Percentiles rank a stretch among this genome's conserved stretches.
phyloP scores from a whole-genome alignment of 805 yeast species.

The Tetrapisispora phaffii region DNA sequence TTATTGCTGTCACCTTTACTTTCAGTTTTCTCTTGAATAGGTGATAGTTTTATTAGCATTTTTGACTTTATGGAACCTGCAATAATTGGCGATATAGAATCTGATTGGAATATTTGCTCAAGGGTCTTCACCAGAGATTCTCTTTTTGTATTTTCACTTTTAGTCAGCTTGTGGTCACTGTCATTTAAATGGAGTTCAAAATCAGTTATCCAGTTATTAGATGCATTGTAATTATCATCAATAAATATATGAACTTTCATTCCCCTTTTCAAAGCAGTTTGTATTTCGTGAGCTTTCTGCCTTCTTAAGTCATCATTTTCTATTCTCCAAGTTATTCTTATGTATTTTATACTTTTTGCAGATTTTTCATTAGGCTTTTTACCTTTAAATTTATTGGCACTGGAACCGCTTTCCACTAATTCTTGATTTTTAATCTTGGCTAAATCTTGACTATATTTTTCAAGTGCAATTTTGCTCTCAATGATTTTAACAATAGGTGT shows the following conservation, averaged over 20 bases:
- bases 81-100: conserved; percentile 15
- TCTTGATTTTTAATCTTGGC: conserved; percentile 21
- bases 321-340: conserved; percentile 49
- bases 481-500: conserved; percentile 24
- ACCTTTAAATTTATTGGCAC: conserved; percentile 6
- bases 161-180: conserved; percentile 1
- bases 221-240: conserved; percentile 29
- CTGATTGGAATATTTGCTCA: conserved; percentile 19
- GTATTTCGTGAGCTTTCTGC: conserved; percentile 45
- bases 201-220: conserved; percentile 22
- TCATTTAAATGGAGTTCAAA: conserved; percentile 11
- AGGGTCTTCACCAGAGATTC: conserved; percentile 26
- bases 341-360: conserved; percentile 34
- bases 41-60: conserved; percentile 24
- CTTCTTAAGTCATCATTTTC: conserved; percentile 41
- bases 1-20: conserved; percentile 7
- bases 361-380: conserved; percentile 9
- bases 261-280: conserved; percentile 36
- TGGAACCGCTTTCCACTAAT: conserved; percentile 14
- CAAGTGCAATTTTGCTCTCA: conserved; percentile 19
- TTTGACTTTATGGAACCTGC: conserved; percentile 26
- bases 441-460: conserved; percentile 21
- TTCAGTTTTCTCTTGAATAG: conserved; percentile 11
- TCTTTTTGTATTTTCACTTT: conserved; percentile 30
- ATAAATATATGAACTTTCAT: conserved; percentile 33